Evolutionary conservation across 2,329 filamentous ascomycete genomes (phyloP).

Genomic region (Nothopassalora personata): DNA sequence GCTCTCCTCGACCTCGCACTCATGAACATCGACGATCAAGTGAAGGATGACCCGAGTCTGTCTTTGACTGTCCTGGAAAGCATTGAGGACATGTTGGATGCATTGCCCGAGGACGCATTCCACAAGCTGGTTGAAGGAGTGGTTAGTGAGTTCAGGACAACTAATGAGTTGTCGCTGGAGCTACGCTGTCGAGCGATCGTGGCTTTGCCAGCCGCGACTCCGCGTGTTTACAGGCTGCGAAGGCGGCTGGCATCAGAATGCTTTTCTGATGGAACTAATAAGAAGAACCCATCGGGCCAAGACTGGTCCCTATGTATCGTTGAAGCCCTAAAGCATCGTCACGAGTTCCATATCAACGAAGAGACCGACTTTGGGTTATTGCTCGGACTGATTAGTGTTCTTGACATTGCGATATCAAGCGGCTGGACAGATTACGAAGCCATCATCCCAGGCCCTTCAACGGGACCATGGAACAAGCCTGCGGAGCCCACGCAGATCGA

Average conservation of each 20-base stretch:
- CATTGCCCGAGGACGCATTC: conserved; percentile 14
- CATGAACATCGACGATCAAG: conserved; percentile 25
- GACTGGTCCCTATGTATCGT: conserved; percentile 26
- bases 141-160: conserved; percentile 10
- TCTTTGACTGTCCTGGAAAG: conserved; percentile 7
- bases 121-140: conserved; percentile 10
- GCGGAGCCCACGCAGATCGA: conserved; percentile 32
- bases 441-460: conserved; percentile 1
- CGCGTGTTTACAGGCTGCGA: conserved; percentile 55
- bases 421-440: conserved; percentile 39
- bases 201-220: conserved; percentile 52
- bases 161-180: conserved; percentile 10
- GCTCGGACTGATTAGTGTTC: conserved; percentile 58
- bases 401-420: conserved; percentile 71
- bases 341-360: conserved; percentile 50
- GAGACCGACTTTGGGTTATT: conserved; percentile 65
- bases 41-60: conserved; percentile 15
- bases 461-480: conserved; percentile 11
- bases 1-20: conserved; percentile 25
- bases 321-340: conserved; percentile 18
- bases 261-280: conserved; percentile 43
- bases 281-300: background rate
- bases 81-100: conserved; percentile 23
- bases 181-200: conserved; percentile 55
- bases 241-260: conserved; percentile 62